Conservation (phyloP, 768 basidiomycete species). For the Exidia glandulosa region DNA sequence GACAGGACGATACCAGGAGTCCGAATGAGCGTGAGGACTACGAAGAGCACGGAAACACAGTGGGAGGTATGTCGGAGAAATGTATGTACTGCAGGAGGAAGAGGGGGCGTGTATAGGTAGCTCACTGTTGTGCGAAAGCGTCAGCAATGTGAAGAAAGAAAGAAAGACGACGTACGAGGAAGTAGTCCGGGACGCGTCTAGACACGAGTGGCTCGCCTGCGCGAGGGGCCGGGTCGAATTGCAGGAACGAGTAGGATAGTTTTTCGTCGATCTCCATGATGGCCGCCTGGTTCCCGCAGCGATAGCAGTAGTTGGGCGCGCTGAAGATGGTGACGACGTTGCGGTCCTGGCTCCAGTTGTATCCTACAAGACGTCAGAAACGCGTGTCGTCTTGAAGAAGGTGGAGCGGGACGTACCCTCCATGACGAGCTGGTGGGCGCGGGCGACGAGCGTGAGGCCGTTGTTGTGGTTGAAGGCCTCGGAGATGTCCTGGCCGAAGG, state of each 20-base stretch:
- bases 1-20: too few species aligned
- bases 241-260: conserved; percentile 82
- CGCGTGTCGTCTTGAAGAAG: not conserved
- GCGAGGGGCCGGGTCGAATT: conserved; percentile 98
- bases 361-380: conserved; percentile 34
- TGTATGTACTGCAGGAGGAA: not conserved
- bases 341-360: conserved; percentile 98
- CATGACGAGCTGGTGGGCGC: conserved; percentile 94
- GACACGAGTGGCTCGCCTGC: conserved; percentile 98
- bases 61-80: too few species aligned
- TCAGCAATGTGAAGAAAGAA: not conserved
- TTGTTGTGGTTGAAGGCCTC: conserved; percentile 99
- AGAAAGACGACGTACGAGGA: conserved; percentile 49
- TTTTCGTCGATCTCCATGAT: conserved; percentile 99
- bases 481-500: conserved; percentile 97
- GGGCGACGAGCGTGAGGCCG: conserved; percentile 87
- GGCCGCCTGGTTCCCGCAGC: conserved; percentile 98
- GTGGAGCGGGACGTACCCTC: conserved; percentile 51
- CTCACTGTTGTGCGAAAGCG: not conserved
- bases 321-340: conserved; percentile 99
- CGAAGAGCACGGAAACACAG: not conserved
- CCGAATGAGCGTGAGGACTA: not conserved
- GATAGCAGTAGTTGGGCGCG: conserved; percentile 98
- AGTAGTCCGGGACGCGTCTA: conserved; percentile 88
- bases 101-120: not conserved